Evolutionary conservation across 164 flowering plant genomes (phyloP).

Genomic region (Aristolochia californica): DNA sequence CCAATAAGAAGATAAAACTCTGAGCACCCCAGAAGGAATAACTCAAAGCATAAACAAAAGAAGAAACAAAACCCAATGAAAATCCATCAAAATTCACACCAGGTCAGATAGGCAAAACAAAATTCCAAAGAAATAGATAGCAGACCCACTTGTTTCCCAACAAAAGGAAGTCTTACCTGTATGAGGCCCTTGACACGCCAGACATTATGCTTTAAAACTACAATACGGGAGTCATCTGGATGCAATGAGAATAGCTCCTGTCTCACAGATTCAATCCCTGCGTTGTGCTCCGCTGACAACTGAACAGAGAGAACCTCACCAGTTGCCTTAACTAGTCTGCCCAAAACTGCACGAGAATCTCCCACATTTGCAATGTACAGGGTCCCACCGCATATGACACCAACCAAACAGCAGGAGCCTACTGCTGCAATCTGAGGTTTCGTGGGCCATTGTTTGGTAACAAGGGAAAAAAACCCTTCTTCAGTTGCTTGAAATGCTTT

Average conservation of each 20-base stretch:
- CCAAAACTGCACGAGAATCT: conserved; percentile 80
- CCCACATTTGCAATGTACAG: conserved; percentile 74
- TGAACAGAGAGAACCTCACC: conserved; percentile 56
- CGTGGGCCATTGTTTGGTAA: conserved; percentile 56
- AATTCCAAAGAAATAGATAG: too few species aligned
- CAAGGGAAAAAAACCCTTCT: conserved; percentile 64
- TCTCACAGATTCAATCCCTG: conserved; percentile 51
- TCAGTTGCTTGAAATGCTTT: conserved; percentile 86
- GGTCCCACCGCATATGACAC: conserved; percentile 51
- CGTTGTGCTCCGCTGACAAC: conserved; percentile 66
- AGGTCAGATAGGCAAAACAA: too few species aligned
- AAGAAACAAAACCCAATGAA: too few species aligned
- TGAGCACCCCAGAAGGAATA: too few species aligned
- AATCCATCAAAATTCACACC: too few species aligned
- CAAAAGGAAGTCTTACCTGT: conserved; percentile 38
- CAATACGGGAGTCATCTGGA: conserved; percentile 73
- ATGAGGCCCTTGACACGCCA: conserved; percentile 90
- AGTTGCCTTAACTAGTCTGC: conserved; percentile 54
- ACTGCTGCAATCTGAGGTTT: conserved; percentile 85
- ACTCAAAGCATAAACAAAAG: too few species aligned
- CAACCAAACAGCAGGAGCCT: conserved; percentile 74
- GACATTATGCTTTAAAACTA: conserved; percentile 73
- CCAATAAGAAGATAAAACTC: too few species aligned
- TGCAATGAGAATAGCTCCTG: conserved; percentile 64
- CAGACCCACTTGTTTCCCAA: too few species aligned